Evolutionary conservation across 257 asterid genomes (phyloP), one percentile per base, ranked within the genome.

Genomic region (Euphrasia confusa): DNA sequence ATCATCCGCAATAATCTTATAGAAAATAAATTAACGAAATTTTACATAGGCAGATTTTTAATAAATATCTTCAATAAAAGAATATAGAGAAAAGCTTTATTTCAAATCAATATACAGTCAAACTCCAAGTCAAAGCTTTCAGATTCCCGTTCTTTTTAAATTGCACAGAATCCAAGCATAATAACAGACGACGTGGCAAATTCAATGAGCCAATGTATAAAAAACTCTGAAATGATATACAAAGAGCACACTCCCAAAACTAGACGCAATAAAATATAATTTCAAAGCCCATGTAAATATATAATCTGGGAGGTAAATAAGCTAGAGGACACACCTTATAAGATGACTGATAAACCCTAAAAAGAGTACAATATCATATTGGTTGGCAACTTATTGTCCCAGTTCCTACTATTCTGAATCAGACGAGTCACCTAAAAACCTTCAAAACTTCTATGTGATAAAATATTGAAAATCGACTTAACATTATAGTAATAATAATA

Each of bases 161-260:
- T 72, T 40, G 63, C 60, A 71, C 55, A 57, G 58, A 66, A 72
- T 11, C 55, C 67, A 69, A 54, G 39, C 52, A 44, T 6, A 50
- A 50, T 45, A 45, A 45, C 52, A 45, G 5, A 45, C n/a, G 15
- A 45, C 3, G 52, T 18, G n/a, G 18, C 52, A 45, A n/a, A 45
- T 45, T 45, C 52, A 45, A 45, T 13, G n/a, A 12, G 52, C 52
- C 17, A 4, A 45, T 45, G 52, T 12, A 44, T 3, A 44, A n/a
- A 45, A n/a, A n/a, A 13, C 0, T 13, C 52, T 45, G 18, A 13
- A 3, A n/a, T 45, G 52, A 3, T 13, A 11, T 45, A 12, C 5
- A 45, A 45, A 45, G 14, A 45, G 52, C 52, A 45, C 5, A 13
- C 15, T 17, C 15, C 52, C 52, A 45, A 45, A 45, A 12, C 4